Conservation (phyloP, 192 early-diverging fungal genomes). For the Backusella circina region DNA sequence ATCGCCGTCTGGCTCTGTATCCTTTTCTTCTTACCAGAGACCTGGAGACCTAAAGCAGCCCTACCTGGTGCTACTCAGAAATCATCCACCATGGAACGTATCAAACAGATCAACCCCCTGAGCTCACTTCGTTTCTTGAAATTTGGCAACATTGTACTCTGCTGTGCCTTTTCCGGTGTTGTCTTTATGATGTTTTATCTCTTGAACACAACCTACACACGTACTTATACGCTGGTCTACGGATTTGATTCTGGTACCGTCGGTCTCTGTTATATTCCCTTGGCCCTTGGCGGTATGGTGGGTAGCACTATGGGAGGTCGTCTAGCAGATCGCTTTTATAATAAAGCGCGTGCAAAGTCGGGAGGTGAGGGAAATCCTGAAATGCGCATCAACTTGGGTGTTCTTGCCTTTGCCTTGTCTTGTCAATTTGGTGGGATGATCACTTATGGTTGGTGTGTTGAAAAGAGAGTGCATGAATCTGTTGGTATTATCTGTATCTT, state of each 20-base stretch:
- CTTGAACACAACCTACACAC: slow-evolving; percentile 25
- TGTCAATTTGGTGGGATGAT: slow-evolving; percentile 5
- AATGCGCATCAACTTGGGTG: slow-evolving; percentile 18
- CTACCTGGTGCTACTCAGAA: neutral
- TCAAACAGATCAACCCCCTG: slow-evolving; percentile 20
- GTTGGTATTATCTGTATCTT: slow-evolving; percentile 27
- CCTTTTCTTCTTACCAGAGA: slow-evolving; percentile 21
- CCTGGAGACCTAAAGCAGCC: neutral
- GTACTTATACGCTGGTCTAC: slow-evolving; percentile 35
- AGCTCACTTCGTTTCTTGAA: slow-evolving; percentile 11
- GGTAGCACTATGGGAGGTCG: slow-evolving; percentile 19
- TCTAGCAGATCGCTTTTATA: slow-evolving; percentile 18
- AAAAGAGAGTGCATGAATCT: slow-evolving; percentile 28
- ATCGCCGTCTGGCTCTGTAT: neutral
- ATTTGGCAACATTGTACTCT: slow-evolving; percentile 20
- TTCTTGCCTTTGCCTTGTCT: slow-evolving; percentile 3
- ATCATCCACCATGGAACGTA: neutral
- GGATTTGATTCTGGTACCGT: slow-evolving; percentile 21
- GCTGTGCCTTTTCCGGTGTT: slow-evolving; percentile 15
- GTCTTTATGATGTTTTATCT: slow-evolving; percentile 30
- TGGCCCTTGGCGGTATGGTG: slow-evolving; percentile 24
- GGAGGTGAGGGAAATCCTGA: slow-evolving; percentile 19
- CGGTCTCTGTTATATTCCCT: slow-evolving; percentile 32
- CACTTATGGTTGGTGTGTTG: slow-evolving; percentile 32
- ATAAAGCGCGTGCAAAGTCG: slow-evolving; percentile 1